Evolutionary conservation across 106 monocot genomes (phyloP).

Genomic region (Dioscorea dumetorum): DNA sequence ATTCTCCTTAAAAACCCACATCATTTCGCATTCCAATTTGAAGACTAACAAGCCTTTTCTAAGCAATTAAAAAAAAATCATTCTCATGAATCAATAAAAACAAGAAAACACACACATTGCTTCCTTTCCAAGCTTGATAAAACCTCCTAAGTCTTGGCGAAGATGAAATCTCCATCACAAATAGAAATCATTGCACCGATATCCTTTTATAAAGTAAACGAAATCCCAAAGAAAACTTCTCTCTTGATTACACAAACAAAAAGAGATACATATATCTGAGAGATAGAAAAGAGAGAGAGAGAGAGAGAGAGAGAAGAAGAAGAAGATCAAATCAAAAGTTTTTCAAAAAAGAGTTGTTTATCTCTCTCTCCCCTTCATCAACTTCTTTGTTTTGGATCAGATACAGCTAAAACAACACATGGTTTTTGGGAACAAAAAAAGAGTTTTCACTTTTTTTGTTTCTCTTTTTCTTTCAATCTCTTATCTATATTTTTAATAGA

Average conservation of each 20-base stretch:
- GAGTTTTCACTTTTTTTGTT: background rate
- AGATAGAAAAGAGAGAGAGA: background rate
- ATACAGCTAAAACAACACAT: background rate
- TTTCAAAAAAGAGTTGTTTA: background rate
- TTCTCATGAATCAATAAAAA: too few species aligned
- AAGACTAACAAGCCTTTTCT: too few species aligned
- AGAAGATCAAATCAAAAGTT: background rate
- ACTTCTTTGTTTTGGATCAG: background rate
- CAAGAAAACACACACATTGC: too few species aligned
- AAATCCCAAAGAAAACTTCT: background rate
- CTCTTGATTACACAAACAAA: background rate
- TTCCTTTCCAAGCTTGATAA: too few species aligned
- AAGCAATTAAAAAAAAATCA: too few species aligned
- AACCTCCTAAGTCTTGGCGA: too few species aligned
- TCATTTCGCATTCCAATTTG: too few species aligned
- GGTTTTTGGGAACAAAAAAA: background rate
- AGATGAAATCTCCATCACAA: too few species aligned
- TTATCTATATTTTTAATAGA: background rate
- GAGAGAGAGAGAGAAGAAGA: too few species aligned
- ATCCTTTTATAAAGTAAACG: too few species aligned
- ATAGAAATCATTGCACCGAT: background rate
- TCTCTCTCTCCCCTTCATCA: constrained; percentile 5
- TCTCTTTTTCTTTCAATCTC: background rate
- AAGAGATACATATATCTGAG: background rate
- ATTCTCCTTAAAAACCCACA: too few species aligned